Base-by-base conservation (phyloP, 345 rosid species). In the Eucalyptus pauciflora region DNA sequence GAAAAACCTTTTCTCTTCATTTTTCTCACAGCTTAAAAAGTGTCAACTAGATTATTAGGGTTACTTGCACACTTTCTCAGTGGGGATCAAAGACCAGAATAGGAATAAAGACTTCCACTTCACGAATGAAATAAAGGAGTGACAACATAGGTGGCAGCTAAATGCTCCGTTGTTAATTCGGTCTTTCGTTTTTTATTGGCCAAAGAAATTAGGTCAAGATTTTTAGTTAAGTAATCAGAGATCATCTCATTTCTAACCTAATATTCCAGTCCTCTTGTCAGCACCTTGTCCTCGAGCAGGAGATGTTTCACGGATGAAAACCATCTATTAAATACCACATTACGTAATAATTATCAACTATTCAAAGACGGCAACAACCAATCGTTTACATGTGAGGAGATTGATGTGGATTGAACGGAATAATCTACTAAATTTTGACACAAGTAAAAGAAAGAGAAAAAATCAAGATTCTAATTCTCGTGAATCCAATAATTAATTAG, bases 401-500 rank as follows among this genome's bases (percentile, higher is more conserved):
- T 37, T 20, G 48, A 37, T 37, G 83, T 11, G 46, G 83, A 76
- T 41, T 41, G 43, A 71, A 37, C 27, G 48, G 83, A 20, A 76
- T 76, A 20, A 41, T 52, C 48, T 20, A 76, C 83, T 37, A 37
- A 18, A 37, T 41, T 20, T 76, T 37, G 46, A 37, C 27, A 76
- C 46, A 5, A 41, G 83, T 20, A 41, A 76, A 71, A 76, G 48
- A 41, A 71, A 37, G 83, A 20, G 5, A 37, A 71, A 71, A 37
- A 4, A 10, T 71, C 46, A 76, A 76, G 83, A 76, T 76, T 76
- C 83, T 71, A 76, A 50, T 85, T 90, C 91, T 86, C 86, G 8
- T 79, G 92, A 88, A 92, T 92, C 91, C 89, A 89, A 89, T 88
- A 48, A 90, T 89, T 52, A 80, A 80, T n/a, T 71, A 17, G 29